Percentiles rank a stretch among this genome's conserved stretches.
Conservation (phyloP, 2,329 filamentous ascomycete genomes). For the Alternaria ethzedia region DNA sequence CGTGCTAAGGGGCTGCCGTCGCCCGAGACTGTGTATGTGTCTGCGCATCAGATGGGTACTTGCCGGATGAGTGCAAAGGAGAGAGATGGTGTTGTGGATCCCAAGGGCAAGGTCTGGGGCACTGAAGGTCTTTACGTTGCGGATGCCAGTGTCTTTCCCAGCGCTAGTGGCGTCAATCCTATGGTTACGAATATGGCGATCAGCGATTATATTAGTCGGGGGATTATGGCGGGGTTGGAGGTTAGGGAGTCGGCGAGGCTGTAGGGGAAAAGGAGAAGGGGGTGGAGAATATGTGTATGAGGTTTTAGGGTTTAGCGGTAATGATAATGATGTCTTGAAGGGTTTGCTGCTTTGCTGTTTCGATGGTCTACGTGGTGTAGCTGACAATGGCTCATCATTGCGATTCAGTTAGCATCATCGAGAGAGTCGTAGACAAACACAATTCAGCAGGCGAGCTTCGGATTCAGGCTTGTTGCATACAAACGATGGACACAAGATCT, state of each 20-base stretch:
- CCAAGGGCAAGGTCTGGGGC: constrained; percentile 64
- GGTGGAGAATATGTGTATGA: no score
- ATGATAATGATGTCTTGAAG: no score
- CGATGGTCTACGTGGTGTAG: no score
- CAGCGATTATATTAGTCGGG: constrained; percentile 45
- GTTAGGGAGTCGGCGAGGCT: constrained; percentile 31
- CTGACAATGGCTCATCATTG: neutral
- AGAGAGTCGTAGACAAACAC: no score
- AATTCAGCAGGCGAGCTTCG: no score
- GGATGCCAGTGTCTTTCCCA: constrained; percentile 78
- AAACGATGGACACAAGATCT: no score
- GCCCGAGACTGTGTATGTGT: constrained; percentile 63
- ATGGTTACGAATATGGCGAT: constrained; percentile 76
- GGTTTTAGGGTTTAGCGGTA: no score
- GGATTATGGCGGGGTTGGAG: constrained; percentile 33
- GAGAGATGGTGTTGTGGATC: constrained; percentile 54
- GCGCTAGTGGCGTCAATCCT: constrained; percentile 79
- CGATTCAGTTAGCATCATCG: no score
- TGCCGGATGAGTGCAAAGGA: constrained; percentile 70
- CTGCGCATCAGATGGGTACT: constrained; percentile 83
- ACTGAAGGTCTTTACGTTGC: constrained; percentile 70
- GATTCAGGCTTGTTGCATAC: no score
- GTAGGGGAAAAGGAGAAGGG: neutral
- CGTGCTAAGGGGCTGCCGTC: constrained; percentile 58
- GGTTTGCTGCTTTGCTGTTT: no score